Evolutionary conservation across 148 eudicot genomes (phyloP), one percentile per base, ranked within the genome.

Genomic region (Gaultheria prostrata): DNA sequence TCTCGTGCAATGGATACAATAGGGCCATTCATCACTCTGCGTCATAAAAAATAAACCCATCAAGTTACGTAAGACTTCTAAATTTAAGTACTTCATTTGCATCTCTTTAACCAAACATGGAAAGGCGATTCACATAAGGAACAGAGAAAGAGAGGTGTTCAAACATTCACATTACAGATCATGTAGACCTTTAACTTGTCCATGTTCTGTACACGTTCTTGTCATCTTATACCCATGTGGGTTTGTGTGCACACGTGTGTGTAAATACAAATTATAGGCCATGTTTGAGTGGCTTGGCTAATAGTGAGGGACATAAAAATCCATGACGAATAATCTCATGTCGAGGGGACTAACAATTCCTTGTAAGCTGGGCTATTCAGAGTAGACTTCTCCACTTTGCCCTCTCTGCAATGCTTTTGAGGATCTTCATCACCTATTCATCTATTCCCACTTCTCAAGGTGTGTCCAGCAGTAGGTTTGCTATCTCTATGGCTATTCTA

Each of bases 11-110:
- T 82, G 61, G 94, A 89, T 45, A 89, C 87, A 83, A 92, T 91
- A 80, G 98, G 98, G 46, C 95, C 98, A 87, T 94, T 94, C 95
- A 91, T 91, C 51, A 94, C 95, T 78, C 98, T 94, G 87, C 90
- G 88, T 54, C 80, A 83, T 74, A 69, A 12, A 14, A 71, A 49
- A 21, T 8, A 0, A 51, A 30, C 6, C 15, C 24, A 49, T 48
- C 14, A 46, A 46, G 8, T 28, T 45, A 45, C 5, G 63, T 4
- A 18, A 43, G 56, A 30, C 15, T 6, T 59, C 35, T 35, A 15
- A 59, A 28, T 51, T 35, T 20, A 59, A 21, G 53, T 20, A 39
- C n/a, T 33, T 59, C 30, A 57, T 35, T 35, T 15, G 43, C 50
- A 67, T 67, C 39, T 28, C 72, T 4, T 67, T 18, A 28, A 12